Percentiles rank a stretch among this genome's conserved stretches.
These are phyloP conservation scores for Spongospora subterranea DNA, from an alignment of 208 protist species.

Conservation along the genomic window DNA sequence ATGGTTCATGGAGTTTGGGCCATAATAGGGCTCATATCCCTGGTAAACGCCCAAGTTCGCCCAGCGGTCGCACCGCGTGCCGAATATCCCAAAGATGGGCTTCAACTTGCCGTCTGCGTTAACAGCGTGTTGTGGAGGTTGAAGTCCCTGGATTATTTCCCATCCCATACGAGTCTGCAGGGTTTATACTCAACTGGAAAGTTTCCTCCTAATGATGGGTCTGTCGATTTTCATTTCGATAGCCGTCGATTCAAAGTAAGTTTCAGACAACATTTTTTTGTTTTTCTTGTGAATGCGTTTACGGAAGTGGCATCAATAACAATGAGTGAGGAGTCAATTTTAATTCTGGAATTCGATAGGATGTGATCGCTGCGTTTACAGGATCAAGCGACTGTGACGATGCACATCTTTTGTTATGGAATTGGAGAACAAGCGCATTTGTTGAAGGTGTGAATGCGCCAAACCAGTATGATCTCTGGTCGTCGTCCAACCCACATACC, in stretches of 20 bases:
- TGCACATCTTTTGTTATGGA: neutral
- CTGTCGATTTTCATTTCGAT: neutral
- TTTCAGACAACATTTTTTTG: too few species aligned
- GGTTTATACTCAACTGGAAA: neutral
- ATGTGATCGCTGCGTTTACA: neutral
- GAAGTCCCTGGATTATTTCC: neutral
- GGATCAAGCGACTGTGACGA: neutral
- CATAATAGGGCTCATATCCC: neutral
- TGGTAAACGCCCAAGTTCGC: neutral
- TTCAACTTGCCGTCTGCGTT: neutral
- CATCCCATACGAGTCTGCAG: neutral
- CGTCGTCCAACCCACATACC: neutral
- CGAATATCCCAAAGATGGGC: neutral
- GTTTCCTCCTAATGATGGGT: neutral
- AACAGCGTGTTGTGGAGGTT: neutral
- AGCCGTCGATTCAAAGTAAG: neutral
- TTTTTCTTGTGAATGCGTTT: too few species aligned
- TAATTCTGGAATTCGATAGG: neutral
- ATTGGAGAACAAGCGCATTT: neutral
- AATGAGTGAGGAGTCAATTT: neutral
- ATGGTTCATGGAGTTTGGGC: too few species aligned
- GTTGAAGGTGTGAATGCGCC: neutral
- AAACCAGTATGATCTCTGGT: neutral
- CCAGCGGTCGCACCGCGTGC: neutral
- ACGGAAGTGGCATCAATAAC: too few species aligned